Percentiles rank a stretch among this genome's conserved stretches.
Conservation (phyloP, 805 yeast species). For the Isabelozyma heimii region DNA sequence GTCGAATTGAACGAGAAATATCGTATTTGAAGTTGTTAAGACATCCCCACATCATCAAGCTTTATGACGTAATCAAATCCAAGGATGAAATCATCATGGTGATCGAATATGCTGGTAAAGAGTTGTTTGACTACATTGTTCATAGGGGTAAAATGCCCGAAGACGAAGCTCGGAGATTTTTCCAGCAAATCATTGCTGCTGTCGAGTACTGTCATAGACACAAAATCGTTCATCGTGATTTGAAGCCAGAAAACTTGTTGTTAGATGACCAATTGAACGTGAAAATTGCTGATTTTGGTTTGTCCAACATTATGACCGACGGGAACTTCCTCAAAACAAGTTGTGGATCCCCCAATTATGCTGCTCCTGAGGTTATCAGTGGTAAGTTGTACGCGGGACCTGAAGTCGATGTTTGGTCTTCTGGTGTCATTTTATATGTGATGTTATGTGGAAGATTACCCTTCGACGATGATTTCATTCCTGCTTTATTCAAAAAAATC, state of each 20-base stretch:
- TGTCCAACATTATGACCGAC: slow-evolving; percentile 95
- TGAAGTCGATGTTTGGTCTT: slow-evolving; percentile 97
- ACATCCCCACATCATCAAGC: slow-evolving; percentile 94
- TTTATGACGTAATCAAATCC: slow-evolving; percentile 92
- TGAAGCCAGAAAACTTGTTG: slow-evolving; percentile 91
- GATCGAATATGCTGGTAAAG: slow-evolving; percentile 95
- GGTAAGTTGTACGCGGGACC: slow-evolving; percentile 97
- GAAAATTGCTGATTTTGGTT: slow-evolving; percentile 94
- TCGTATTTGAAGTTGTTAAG: slow-evolving; percentile 82
- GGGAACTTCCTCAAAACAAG: slow-evolving; percentile 93
- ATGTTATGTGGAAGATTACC: slow-evolving; percentile 96
- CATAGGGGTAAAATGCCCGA: slow-evolving; percentile 93
- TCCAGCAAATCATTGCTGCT: slow-evolving; percentile 95
- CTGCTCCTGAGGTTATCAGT: slow-evolving; percentile 95
- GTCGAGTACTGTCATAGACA: slow-evolving; percentile 96
- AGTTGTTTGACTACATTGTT: slow-evolving; percentile 90
- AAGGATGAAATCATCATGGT: slow-evolving; percentile 97
- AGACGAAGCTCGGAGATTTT: slow-evolving; percentile 86
- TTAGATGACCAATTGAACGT: slow-evolving; percentile 88
- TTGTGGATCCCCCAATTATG: slow-evolving; percentile 96
- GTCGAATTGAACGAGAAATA: slow-evolving; percentile 91
- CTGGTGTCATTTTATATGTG: slow-evolving; percentile 92
- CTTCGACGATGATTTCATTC: slow-evolving; percentile 94
- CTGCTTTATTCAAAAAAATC: slow-evolving; percentile 88
- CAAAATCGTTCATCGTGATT: slow-evolving; percentile 93